A percentile compares a stretch with the other conserved stretches of the same genome.
phyloP scores from a whole-genome alignment of 495 filamentous ascomycete species.

The Haplographium delicatum region DNA sequence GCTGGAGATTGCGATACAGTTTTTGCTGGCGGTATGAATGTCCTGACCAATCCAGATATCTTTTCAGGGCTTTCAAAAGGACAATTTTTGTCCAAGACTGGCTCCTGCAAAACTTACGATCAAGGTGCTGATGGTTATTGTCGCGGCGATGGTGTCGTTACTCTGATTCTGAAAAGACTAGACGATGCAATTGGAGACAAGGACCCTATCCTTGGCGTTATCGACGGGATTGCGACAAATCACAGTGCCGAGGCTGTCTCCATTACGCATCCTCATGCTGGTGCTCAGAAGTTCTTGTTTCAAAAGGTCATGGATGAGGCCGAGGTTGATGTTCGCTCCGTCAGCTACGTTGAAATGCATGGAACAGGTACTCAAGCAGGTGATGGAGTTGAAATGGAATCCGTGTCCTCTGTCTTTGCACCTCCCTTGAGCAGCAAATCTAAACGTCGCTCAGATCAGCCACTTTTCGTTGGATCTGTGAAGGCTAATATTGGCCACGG shows the following conservation, averaged over 20 bases:
- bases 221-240: slow-evolving; percentile 64
- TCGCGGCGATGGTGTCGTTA: slow-evolving; percentile 65
- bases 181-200: slow-evolving; percentile 70
- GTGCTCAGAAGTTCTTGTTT: slow-evolving; percentile 23
- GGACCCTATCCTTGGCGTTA: slow-evolving; percentile 65
- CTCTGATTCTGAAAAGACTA: slow-evolving; percentile 67
- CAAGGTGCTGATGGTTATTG: slow-evolving; percentile 65
- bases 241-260: slow-evolving; percentile 70
- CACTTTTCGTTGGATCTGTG: slow-evolving; percentile 74
- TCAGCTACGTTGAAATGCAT: slow-evolving; percentile 84
- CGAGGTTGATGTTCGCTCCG: slow-evolving; percentile 61
- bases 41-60: slow-evolving; percentile 77
- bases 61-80: slow-evolving; percentile 71
- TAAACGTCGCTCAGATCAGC: slow-evolving; percentile 58
- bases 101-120: slow-evolving; percentile 42
- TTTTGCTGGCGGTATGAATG: slow-evolving; percentile 73
- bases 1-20: slow-evolving; percentile 33
- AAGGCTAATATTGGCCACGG: slow-evolving; percentile 90
- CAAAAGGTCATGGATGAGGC: slow-evolving; percentile 67
- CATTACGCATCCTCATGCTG: slow-evolving; percentile 72
- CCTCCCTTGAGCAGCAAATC: slow-evolving; percentile 44
- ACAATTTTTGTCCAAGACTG: slow-evolving; percentile 39
- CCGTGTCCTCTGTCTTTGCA: slow-evolving; percentile 77
- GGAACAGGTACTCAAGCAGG: slow-evolving; percentile 82
- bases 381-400: slow-evolving; percentile 71